Evolutionary conservation across 305 asterid species (phyloP).

Genomic region (Stenogyne calaminthoides): DNA sequence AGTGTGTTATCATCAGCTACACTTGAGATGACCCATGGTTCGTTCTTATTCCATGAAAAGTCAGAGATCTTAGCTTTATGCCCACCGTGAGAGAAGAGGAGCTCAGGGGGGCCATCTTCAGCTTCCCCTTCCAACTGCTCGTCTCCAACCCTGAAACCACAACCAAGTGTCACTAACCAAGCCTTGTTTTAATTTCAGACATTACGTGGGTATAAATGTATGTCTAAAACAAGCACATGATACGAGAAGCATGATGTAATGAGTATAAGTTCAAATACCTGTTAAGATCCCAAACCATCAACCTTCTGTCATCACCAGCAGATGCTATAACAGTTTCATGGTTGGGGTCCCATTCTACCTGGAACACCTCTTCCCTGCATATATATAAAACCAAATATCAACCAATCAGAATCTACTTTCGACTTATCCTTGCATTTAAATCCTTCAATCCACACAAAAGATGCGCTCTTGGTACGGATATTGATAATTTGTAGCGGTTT

Average conservation of each 20-base stretch:
- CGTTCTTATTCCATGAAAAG: conserved; percentile 88
- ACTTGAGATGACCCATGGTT: conserved; percentile 90
- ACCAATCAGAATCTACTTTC: not conserved
- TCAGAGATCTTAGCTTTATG: conserved; percentile 92
- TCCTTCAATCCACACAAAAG: not conserved
- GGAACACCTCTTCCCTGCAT: conserved; percentile 89
- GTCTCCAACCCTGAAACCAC: conserved; percentile 74
- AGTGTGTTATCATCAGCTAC: conserved; percentile 90
- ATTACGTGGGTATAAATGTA: not conserved
- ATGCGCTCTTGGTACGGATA: conserved; percentile 11
- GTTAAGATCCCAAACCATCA: conserved; percentile 96
- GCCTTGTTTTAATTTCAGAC: not conserved
- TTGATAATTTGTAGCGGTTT: not conserved
- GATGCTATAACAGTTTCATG: conserved; percentile 94
- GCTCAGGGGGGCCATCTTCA: conserved; percentile 96
- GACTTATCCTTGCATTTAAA: not conserved
- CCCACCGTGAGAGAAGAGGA: conserved; percentile 95
- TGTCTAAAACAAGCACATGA: not conserved
- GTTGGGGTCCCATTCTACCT: conserved; percentile 99
- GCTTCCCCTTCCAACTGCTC: conserved; percentile 99
- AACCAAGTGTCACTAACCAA: not conserved
- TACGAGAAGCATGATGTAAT: not conserved
- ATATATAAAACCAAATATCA: not conserved
- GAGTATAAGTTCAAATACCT: conserved; percentile 45
- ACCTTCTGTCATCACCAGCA: conserved; percentile 87